phyloP scores from a whole-genome alignment of 1,284 basidiomycete species.

The Pseudozyma sp. region DNA sequence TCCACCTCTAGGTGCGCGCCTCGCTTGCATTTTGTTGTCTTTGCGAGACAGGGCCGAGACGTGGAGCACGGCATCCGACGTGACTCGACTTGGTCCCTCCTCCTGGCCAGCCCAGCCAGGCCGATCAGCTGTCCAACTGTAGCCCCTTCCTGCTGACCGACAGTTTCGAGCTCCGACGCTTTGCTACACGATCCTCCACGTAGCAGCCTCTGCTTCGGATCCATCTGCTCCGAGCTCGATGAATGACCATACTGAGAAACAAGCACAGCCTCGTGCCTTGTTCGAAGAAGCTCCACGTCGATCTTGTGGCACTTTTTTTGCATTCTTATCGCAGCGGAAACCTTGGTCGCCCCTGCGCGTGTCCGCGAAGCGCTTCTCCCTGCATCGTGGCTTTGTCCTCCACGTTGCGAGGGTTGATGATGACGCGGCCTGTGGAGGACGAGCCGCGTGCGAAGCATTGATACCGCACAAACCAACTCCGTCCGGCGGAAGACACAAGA shows the following conservation, averaged over 20 bases:
- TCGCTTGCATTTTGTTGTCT: conserved; percentile 3
- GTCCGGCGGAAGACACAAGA: no score
- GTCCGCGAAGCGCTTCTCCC: no score
- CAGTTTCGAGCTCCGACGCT: conserved; percentile 5
- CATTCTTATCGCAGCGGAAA: no score
- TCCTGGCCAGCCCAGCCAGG: no score
- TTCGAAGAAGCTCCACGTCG: not conserved
- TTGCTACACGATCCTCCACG: not conserved
- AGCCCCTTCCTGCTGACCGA: not conserved
- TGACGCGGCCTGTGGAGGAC: no score
- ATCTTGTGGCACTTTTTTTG: no score
- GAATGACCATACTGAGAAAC: not conserved
- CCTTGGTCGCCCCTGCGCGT: no score
- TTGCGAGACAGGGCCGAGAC: conserved; percentile 12
- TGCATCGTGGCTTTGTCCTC: no score
- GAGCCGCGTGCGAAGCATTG: no score
- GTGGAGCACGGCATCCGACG: not conserved
- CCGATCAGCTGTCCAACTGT: no score
- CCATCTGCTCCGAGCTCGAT: not conserved
- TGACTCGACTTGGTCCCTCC: conserved; percentile 9
- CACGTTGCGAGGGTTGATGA: no score
- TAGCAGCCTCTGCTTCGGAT: conserved; percentile 6
- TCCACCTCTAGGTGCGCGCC: not conserved
- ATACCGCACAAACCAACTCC: no score
- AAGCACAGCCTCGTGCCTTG: conserved; percentile 5